These are phyloP conservation scores for Coemansia sp. DNA, from an alignment of 192 early-diverging fungal species.

Conservation along the genomic window DNA sequence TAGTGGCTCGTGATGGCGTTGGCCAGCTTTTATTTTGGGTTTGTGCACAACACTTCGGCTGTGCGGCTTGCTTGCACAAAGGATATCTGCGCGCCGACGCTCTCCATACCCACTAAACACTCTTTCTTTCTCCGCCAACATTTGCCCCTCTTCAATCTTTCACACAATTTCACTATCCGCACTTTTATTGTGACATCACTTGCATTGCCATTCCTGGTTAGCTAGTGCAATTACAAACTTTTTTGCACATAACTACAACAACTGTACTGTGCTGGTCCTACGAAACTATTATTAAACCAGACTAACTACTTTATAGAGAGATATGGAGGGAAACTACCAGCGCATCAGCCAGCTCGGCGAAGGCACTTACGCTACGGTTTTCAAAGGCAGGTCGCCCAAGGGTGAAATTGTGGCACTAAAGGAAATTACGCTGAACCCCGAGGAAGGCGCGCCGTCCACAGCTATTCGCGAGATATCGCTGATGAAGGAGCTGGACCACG, in stretches of 20 bases:
- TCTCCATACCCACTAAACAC: background rate
- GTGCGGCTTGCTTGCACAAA: background rate
- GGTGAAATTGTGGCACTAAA: slow-evolving; percentile 93
- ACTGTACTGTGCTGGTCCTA: background rate
- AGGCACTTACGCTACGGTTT: slow-evolving; percentile 92
- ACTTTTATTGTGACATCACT: background rate
- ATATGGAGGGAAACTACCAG: slow-evolving; percentile 60
- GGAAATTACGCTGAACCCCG: slow-evolving; percentile 87
- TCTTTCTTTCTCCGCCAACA: background rate
- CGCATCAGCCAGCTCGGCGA: slow-evolving; percentile 94
- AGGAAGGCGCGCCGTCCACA: slow-evolving; percentile 93
- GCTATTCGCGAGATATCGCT: slow-evolving; percentile 98
- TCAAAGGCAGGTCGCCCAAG: slow-evolving; percentile 76
- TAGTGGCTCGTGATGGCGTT: background rate
- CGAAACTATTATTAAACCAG: background rate
- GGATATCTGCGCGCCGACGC: background rate
- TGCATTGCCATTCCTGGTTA: background rate
- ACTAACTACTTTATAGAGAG: background rate
- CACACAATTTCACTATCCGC: background rate
- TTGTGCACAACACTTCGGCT: background rate
- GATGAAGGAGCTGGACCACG: slow-evolving; percentile 93
- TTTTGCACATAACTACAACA: background rate
- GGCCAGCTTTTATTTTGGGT: background rate
- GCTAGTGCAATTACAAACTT: background rate
- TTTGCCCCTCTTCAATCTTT: background rate